Percentiles rank a stretch among this genome's conserved stretches.
phyloP scores from a whole-genome alignment of 306 rosid genomes.

The Hylodesmum podocarpum region DNA sequence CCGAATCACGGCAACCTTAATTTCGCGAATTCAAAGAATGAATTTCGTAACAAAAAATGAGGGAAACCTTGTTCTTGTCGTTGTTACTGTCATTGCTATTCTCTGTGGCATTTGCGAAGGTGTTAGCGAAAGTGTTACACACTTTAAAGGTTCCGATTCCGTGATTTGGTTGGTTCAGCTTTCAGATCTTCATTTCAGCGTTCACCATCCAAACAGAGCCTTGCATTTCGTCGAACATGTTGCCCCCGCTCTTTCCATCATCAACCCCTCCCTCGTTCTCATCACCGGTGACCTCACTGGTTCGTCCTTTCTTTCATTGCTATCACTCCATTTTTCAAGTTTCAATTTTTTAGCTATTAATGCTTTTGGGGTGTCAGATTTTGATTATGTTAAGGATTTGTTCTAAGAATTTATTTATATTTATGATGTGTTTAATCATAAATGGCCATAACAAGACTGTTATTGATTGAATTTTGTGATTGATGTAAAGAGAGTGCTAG shows the following conservation, averaged over 20 bases:
- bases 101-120: background rate
- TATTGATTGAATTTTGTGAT: background rate
- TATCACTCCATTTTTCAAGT: background rate
- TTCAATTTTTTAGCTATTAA: background rate
- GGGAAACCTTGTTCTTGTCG: background rate
- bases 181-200: slow-evolving; percentile 96
- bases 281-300: slow-evolving; percentile 98
- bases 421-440: background rate
- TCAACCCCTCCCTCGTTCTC: slow-evolving; percentile 96
- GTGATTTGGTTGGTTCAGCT: slow-evolving; percentile 91
- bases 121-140: slow-evolving; percentile 30
- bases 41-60: no score
- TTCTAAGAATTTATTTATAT: background rate
- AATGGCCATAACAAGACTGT: background rate
- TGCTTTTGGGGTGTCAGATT: background rate
- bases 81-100: background rate
- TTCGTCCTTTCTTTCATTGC: background rate
- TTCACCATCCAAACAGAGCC: slow-evolving; percentile 84
- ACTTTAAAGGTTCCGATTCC: slow-evolving; percentile 52
- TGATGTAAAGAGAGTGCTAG: no score
- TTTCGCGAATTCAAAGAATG: no score
- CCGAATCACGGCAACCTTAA: no score
- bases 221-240: slow-evolving; percentile 52
- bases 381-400: background rate
- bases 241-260: slow-evolving; percentile 70